A percentile compares a stretch with the other conserved stretches of the same genome.
Conservation (phyloP, 345 rosid genomes). For the Populus deltoides region DNA sequence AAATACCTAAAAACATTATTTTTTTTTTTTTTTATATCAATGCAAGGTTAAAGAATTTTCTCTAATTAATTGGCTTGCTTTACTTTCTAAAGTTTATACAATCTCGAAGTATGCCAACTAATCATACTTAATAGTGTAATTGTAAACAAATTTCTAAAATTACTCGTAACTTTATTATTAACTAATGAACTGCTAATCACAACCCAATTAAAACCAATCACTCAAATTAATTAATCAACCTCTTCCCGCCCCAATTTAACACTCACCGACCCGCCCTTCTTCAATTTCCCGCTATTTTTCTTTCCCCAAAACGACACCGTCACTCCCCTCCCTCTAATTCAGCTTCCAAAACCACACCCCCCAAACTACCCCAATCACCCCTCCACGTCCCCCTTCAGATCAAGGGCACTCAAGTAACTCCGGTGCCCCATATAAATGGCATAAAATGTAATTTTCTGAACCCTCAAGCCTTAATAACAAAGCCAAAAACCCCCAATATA, state of each 20-base stretch:
- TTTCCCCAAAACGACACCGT: not conserved
- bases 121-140: no score
- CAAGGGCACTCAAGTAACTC: not conserved
- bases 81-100: no score
- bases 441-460: not conserved
- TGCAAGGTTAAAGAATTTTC: no score
- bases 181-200: no score
- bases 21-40: no score
- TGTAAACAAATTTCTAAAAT: no score
- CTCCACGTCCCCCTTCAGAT: not conserved
- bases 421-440: not conserved
- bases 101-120: no score
- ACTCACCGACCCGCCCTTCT: not conserved
- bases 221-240: not conserved
- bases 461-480: not conserved
- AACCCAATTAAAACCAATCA: not conserved
- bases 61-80: no score
- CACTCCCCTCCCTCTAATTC: not conserved
- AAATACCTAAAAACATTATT: no score
- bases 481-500: not conserved
- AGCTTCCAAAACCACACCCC: no score
- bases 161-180: no score
- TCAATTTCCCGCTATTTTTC: not conserved
- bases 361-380: not conserved
- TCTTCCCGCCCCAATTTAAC: not conserved